Percentiles rank a stretch among this genome's conserved stretches.
Evolutionary conservation across 2,329 filamentous ascomycete genomes (phyloP).

Genomic region (Stagonosporopsis cucurbitacearum): DNA sequence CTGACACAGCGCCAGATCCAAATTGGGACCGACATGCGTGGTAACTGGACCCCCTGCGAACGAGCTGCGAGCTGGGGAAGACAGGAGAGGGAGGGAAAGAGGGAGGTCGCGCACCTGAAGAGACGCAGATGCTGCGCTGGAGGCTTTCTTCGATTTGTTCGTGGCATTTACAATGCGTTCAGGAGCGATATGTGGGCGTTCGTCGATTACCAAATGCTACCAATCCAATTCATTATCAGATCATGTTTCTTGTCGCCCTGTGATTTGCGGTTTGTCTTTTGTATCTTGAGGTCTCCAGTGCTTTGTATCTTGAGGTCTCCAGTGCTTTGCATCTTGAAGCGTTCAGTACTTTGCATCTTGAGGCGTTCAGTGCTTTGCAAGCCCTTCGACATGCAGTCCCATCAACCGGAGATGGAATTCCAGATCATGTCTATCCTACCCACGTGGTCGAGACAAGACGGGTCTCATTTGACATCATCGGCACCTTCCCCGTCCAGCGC

Average conservation of each 20-base stretch:
- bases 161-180: constrained; percentile 30
- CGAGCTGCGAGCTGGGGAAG: not conserved
- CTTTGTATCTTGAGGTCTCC: too few relatives aligned
- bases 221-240: too few relatives aligned
- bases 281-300: too few relatives aligned
- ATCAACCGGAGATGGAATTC: not conserved
- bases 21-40: constrained; percentile 76
- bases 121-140: not conserved
- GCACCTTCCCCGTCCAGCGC: constrained; percentile 24
- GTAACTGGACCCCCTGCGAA: constrained; percentile 30
- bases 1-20: constrained; percentile 63
- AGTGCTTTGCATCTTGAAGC: too few relatives aligned
- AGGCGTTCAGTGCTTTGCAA: not conserved
- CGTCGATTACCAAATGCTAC: constrained; percentile 8
- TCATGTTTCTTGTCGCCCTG: too few relatives aligned
- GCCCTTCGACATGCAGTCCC: not conserved
- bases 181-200: constrained; percentile 34
- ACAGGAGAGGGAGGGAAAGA: too few relatives aligned
- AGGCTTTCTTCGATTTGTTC: not conserved
- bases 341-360: not conserved
- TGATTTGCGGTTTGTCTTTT: too few relatives aligned
- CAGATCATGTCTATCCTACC: not conserved
- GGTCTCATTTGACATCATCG: constrained; percentile 29
- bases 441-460: constrained; percentile 8
- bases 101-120: not conserved